phyloP scores from a whole-genome alignment of 352 stramenopile genomes.

The Phytophthora pseudosyringae region DNA sequence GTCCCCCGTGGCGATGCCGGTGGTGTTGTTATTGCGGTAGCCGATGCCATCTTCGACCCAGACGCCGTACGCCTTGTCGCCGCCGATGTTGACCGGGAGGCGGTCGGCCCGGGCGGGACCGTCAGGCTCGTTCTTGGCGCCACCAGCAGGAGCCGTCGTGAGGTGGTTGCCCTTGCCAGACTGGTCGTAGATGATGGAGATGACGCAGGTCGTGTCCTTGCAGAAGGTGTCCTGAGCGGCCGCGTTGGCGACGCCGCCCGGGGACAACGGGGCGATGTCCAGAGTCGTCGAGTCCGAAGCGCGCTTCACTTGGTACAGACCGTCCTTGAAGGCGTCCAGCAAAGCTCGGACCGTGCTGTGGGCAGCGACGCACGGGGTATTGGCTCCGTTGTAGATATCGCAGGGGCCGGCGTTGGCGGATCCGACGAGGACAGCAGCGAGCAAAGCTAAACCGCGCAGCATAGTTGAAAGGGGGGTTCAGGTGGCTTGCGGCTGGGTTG shows the following conservation, averaged over 20 bases:
- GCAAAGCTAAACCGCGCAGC: slow-evolving; percentile 20
- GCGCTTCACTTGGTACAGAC: slow-evolving; percentile 32
- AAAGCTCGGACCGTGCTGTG: slow-evolving; percentile 34
- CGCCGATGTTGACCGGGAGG: slow-evolving; percentile 19
- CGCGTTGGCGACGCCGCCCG: slow-evolving; percentile 22
- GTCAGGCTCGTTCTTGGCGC: slow-evolving; percentile 28
- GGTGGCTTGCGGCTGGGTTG: neutral
- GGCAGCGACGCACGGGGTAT: slow-evolving; percentile 28
- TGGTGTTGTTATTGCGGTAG: slow-evolving; percentile 30
- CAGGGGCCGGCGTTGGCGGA: slow-evolving; percentile 20
- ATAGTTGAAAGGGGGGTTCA: neutral
- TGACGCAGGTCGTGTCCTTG: slow-evolving; percentile 17
- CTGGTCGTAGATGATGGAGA: slow-evolving; percentile 36
- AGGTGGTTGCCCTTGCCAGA: slow-evolving; percentile 32
- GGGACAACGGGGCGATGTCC: slow-evolving; percentile 15
- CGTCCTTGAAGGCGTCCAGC: slow-evolving; percentile 9
- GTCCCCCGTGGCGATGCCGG: slow-evolving; percentile 16
- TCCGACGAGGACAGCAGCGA: slow-evolving; percentile 19
- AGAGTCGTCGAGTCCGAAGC: slow-evolving; percentile 18
- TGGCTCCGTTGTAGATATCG: slow-evolving; percentile 31
- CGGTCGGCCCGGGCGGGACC: slow-evolving; percentile 17
- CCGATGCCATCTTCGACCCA: slow-evolving; percentile 26
- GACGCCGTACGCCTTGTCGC: slow-evolving; percentile 25
- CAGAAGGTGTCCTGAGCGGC: slow-evolving; percentile 30
- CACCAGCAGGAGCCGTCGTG: slow-evolving; percentile 24